Evolutionary conservation across 1,139 yeast genomes (phyloP).

Genomic region (Taphrina flavorubra): DNA sequence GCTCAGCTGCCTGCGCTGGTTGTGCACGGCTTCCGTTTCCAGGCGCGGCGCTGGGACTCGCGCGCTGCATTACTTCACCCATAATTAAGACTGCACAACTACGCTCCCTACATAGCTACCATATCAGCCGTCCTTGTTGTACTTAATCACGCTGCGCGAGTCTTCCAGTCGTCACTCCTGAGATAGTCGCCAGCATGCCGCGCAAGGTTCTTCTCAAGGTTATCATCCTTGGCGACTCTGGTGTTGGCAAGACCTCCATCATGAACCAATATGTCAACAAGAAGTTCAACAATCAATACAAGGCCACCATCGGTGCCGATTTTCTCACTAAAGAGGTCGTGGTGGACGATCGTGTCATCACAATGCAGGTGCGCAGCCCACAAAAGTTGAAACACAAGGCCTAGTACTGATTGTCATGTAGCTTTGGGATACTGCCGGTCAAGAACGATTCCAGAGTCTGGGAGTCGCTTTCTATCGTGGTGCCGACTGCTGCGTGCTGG

Average conservation of each 20-base stretch:
- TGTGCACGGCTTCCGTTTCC: not conserved
- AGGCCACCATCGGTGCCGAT: constrained; percentile 98
- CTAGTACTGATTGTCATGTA: constrained; percentile 53
- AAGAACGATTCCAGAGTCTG: constrained; percentile 85
- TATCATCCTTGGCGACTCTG: constrained; percentile 94
- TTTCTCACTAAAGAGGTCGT: constrained; percentile 87
- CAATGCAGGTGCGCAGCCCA: constrained; percentile 59
- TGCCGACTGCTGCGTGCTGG: constrained; percentile 96
- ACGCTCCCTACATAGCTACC: too few relatives aligned
- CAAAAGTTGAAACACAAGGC: constrained; percentile 55
- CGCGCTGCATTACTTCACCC: too few relatives aligned
- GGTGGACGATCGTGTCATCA: constrained; percentile 79
- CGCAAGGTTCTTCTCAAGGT: constrained; percentile 76
- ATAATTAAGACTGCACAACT: too few relatives aligned
- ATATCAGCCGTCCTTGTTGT: too few relatives aligned
- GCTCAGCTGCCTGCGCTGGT: too few relatives aligned
- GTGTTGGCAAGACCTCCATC: constrained; percentile 95
- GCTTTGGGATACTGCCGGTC: constrained; percentile 91
- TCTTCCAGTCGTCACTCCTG: too few relatives aligned
- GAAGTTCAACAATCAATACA: constrained; percentile 92
- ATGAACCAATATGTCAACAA: constrained; percentile 84
- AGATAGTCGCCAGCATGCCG: constrained; percentile 19
- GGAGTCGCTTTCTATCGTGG: constrained; percentile 98
- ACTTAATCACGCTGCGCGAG: too few relatives aligned
- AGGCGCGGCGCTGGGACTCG: too few relatives aligned